Evolutionary conservation across 2,329 filamentous ascomycete genomes (phyloP).

Genomic region (Neonectria faginata): DNA sequence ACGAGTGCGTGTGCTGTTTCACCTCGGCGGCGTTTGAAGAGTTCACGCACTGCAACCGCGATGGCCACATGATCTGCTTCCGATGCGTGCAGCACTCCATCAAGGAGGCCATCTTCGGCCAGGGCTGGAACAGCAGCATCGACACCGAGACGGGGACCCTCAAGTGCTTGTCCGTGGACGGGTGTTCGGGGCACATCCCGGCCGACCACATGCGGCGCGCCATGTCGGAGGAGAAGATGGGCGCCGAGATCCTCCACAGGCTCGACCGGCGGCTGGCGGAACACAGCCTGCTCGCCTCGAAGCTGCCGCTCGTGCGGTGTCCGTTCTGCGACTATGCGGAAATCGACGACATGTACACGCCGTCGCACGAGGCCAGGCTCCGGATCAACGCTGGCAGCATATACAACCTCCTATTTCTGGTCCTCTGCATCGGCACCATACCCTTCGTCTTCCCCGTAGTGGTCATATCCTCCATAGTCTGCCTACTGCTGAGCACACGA

Average conservation of each 20-base stretch:
- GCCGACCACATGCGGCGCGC: slow-evolving; percentile 77
- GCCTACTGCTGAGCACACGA: slow-evolving; percentile 57
- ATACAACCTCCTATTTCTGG: slow-evolving; percentile 62
- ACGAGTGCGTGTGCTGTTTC: slow-evolving; percentile 86
- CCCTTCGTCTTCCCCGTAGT: slow-evolving; percentile 67
- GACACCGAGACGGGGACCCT: slow-evolving; percentile 79
- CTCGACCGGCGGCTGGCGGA: slow-evolving; percentile 84
- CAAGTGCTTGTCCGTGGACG: slow-evolving; percentile 83
- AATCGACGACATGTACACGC: slow-evolving; percentile 80
- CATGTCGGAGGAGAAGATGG: slow-evolving; percentile 75
- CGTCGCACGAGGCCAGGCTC: slow-evolving; percentile 64
- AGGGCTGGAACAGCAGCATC: slow-evolving; percentile 88
- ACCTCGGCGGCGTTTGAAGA: slow-evolving; percentile 77
- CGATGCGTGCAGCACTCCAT: slow-evolving; percentile 84
- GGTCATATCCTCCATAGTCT: slow-evolving; percentile 59
- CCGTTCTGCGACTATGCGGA: slow-evolving; percentile 95
- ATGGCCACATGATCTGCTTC: slow-evolving; percentile 81
- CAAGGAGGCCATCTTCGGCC: slow-evolving; percentile 90
- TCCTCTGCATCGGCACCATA: slow-evolving; percentile 65
- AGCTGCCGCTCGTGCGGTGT: slow-evolving; percentile 82
- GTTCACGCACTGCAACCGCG: slow-evolving; percentile 75
- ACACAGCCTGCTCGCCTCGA: slow-evolving; percentile 78
- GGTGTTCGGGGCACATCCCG: slow-evolving; percentile 81
- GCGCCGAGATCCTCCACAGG: slow-evolving; percentile 76
- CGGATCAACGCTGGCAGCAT: slow-evolving; percentile 66